phyloP scores from a whole-genome alignment of 345 rosid species.

The Hypericum perforatum region DNA sequence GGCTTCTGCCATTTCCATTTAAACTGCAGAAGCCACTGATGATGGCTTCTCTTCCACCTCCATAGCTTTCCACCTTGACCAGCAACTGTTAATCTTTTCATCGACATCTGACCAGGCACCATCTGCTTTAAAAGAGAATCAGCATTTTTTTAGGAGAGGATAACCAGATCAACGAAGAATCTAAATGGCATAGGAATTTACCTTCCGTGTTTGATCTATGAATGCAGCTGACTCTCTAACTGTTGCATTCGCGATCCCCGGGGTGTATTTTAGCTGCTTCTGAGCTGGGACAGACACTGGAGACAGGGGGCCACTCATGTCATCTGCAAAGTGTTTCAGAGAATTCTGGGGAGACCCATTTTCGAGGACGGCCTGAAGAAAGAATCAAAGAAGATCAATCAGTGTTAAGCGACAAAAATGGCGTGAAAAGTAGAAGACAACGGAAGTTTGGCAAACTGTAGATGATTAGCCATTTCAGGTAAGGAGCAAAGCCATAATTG shows the following conservation, averaged over 20 bases:
- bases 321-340: constrained; percentile 34
- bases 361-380: constrained; percentile 15
- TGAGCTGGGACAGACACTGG: constrained; percentile 15
- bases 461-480: not conserved
- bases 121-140: constrained; percentile 15
- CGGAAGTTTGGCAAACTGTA: no score
- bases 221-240: constrained; percentile 13
- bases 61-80: constrained; percentile 19
- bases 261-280: constrained; percentile 17
- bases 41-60: constrained; percentile 22
- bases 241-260: constrained; percentile 12
- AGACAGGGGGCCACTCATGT: constrained; percentile 33
- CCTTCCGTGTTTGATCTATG: constrained; percentile 11
- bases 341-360: constrained; percentile 41
- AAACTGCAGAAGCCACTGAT: constrained; percentile 20
- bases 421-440: no score
- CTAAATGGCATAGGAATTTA: not conserved
- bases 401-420: no score
- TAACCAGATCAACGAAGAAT: constrained; percentile 4
- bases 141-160: constrained; percentile 5
- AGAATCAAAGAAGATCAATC: constrained; percentile 3
- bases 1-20: constrained; percentile 27
- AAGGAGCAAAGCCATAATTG: not conserved
- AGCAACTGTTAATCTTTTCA: constrained; percentile 10
- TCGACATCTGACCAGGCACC: constrained; percentile 15